Base-by-base conservation (phyloP, 768 basidiomycete genomes). In the Crucibulum laeve region DNA sequence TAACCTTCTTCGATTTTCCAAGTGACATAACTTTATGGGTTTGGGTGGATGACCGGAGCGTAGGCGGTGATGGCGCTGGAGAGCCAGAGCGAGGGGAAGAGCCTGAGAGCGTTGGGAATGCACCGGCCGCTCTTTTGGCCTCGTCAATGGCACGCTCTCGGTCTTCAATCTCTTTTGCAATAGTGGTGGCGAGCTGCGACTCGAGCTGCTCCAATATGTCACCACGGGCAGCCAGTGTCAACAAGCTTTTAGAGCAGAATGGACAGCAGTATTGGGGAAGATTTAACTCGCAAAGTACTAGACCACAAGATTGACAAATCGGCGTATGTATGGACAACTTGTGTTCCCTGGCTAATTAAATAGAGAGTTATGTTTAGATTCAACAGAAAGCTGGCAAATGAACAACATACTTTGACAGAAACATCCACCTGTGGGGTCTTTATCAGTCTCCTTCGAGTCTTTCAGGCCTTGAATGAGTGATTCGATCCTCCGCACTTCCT, bases 391-490 rank as follows among this genome's bases (percentile, higher is more conserved):
- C 21, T 7, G n/a, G 30, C 10, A 7, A 25, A 39, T 33, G 10
- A 21, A 3, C 4, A 22, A 51, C 62, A 24, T 41, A 79, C 84
- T 82, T 65, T 79, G 76, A 51, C 84, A 87, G 53, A 83, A 87
- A 53, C 84, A 87, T 0, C 84, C 82, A 3, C 79, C 77, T 30
- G 73, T 76, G 0, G 79, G 74, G 58, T 86, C 82, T 44, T 62
- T 75, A 30, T 62, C 56, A 0, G 42, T 57, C 0, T 63, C 64
- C n/a, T 58, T 58, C 2, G 64, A 54, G 11, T 54, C 57, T 19
- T 50, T 57, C 18, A 80, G 57, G 3, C 61, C 69, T n/a, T 61
- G 51, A 24, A 76, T 58, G 30, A 80, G 59, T 5, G 59, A 51
- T 50, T 84, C 79, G 14, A 86, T 65, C 18, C 48, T 52, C 3